Conservation (phyloP, 2,329 filamentous ascomycete genomes). For the Alternaria triticimaculans region DNA sequence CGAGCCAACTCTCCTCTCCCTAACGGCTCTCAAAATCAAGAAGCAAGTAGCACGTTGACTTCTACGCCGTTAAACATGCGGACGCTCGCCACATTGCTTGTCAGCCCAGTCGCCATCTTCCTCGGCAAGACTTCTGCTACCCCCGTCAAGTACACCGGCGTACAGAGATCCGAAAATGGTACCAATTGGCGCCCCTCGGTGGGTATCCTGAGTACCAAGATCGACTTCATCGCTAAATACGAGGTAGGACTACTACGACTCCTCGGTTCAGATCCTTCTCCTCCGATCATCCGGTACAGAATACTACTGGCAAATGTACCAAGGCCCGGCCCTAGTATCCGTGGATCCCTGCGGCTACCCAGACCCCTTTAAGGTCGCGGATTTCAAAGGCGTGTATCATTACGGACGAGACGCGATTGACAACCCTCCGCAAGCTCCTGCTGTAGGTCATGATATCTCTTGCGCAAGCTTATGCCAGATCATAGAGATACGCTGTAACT, state of each 20-base stretch:
- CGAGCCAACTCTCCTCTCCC: neutral
- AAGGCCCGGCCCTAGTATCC: neutral
- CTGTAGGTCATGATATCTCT: neutral
- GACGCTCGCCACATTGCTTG: neutral
- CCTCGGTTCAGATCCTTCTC: neutral
- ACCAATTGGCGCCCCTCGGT: neutral
- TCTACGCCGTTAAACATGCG: neutral
- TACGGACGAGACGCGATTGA: neutral
- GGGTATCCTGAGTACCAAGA: no score
- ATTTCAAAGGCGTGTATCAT: neutral
- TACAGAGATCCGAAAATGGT: neutral
- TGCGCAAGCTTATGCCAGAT: no score
- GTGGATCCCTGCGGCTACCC: neutral
- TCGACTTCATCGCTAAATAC: neutral
- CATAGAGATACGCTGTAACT: neutral
- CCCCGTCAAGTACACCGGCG: neutral
- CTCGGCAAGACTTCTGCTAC: neutral
- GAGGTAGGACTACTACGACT: neutral
- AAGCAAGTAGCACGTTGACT: neutral
- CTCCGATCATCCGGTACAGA: neutral
- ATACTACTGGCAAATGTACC: neutral
- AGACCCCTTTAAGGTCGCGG: neutral
- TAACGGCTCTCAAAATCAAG: neutral
- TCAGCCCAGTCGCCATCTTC: neutral
- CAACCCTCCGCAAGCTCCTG: neutral